These are phyloP conservation scores for Amanita rimosa DNA, from an alignment of 768 basidiomycete species.

Conservation along the genomic window DNA sequence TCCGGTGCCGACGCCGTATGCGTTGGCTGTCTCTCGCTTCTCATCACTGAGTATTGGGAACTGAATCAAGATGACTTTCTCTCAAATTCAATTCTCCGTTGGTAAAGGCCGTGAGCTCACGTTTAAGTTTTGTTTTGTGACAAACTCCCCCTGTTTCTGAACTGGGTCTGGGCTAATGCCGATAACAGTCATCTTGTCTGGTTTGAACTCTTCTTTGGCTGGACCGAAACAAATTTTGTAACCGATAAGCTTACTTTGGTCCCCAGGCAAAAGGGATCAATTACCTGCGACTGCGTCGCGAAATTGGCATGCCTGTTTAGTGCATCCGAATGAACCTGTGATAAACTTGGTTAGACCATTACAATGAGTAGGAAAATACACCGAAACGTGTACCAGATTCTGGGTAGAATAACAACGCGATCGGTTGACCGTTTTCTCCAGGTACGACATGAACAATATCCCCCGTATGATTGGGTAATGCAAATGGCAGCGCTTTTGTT, in stretches of 20 bases:
- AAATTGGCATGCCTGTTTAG: conserved; percentile 73
- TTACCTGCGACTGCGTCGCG: conserved; percentile 64
- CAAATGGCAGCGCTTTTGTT: conserved; percentile 53
- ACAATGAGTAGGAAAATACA: background rate
- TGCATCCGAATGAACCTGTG: conserved; percentile 69
- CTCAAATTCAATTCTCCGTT: background rate
- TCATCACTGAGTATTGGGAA: conserved; percentile 74
- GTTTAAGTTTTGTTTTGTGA: conserved; percentile 55
- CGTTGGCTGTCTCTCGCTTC: conserved; percentile 47
- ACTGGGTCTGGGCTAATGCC: conserved; percentile 69
- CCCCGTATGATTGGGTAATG: conserved; percentile 55
- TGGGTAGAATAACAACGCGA: conserved; percentile 74
- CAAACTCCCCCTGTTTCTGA: conserved; percentile 64
- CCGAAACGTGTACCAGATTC: conserved; percentile 34
- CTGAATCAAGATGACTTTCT: conserved; percentile 19
- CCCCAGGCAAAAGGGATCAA: conserved; percentile 11
- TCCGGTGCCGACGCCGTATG: conserved; percentile 56
- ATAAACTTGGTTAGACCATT: background rate
- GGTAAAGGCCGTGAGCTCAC: conserved; percentile 26
- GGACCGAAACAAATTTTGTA: background rate
- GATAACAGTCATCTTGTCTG: conserved; percentile 51
- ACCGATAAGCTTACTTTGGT: conserved; percentile 1
- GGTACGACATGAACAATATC: conserved; percentile 48
- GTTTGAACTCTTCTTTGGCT: conserved; percentile 60
- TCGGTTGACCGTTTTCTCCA: conserved; percentile 44